phyloP scores from a whole-genome alignment of 345 rosid genomes.

The Lepidium aucheri region DNA sequence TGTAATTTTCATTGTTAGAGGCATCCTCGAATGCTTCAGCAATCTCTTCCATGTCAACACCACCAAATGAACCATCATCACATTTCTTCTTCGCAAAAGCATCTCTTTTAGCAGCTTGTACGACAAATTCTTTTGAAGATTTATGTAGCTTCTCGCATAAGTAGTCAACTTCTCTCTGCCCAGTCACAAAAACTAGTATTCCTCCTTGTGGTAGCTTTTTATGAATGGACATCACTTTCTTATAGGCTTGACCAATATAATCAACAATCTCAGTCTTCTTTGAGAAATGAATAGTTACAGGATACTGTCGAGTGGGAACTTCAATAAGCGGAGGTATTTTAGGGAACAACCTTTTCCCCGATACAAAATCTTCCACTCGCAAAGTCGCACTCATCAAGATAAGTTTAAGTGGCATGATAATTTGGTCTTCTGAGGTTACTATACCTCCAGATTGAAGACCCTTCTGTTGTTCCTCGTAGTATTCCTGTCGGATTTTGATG shows the following conservation, averaged over 20 bases:
- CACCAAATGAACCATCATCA: slow-evolving; percentile 30
- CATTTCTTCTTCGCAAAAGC: slow-evolving; percentile 12
- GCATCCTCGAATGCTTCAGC: slow-evolving; percentile 58
- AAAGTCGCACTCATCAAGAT: slow-evolving; percentile 93
- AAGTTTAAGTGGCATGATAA: slow-evolving; percentile 59
- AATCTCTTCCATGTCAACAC: slow-evolving; percentile 60
- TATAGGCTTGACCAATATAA: slow-evolving; percentile 81
- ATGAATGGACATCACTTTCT: slow-evolving; percentile 81
- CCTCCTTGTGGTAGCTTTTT: slow-evolving; percentile 84
- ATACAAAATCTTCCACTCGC: slow-evolving; percentile 71
- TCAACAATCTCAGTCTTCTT: slow-evolving; percentile 79
- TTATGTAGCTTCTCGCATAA: slow-evolving; percentile 56
- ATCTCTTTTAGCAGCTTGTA: slow-evolving; percentile 22
- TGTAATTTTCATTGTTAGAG: slow-evolving; percentile 35
- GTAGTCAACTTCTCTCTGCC: slow-evolving; percentile 89
- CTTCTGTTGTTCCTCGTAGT: slow-evolving; percentile 53
- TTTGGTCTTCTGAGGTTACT: slow-evolving; percentile 37
- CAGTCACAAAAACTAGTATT: slow-evolving; percentile 85
- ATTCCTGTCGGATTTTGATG: slow-evolving; percentile 55
- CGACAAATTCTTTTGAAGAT: slow-evolving; percentile 46
- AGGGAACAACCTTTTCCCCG: slow-evolving; percentile 57
- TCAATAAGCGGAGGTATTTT: slow-evolving; percentile 59
- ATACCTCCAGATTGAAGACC: slow-evolving; percentile 44
- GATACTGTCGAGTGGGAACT: slow-evolving; percentile 79
- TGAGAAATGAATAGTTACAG: slow-evolving; percentile 69